Evolutionary conservation across 2,329 filamentous ascomycete genomes (phyloP).

Genomic region (Ophiostoma montium): DNA sequence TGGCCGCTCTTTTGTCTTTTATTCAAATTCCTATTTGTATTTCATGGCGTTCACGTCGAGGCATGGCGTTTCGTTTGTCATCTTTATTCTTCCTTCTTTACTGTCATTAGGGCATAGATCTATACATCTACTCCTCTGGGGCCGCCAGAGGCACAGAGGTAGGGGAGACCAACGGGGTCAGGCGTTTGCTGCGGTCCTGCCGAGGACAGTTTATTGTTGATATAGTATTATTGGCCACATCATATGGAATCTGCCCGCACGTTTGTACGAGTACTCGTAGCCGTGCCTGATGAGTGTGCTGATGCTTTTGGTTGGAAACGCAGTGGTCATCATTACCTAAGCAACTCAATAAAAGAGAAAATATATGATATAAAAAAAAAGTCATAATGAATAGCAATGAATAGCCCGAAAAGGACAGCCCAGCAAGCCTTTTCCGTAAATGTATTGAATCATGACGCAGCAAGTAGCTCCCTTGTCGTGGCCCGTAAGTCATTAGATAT

Average conservation of each 20-base stretch:
- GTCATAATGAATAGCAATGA: background rate
- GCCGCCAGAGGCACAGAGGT: slow-evolving; percentile 5
- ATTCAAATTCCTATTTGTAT: no score
- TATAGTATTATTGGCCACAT: background rate
- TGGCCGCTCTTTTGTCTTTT: background rate
- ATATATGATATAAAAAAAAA: background rate
- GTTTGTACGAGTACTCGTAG: no score
- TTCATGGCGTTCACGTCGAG: background rate
- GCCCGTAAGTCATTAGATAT: slow-evolving; percentile 3
- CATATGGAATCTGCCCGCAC: background rate
- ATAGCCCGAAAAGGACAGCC: background rate
- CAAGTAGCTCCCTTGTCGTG: background rate
- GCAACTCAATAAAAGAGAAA: no score
- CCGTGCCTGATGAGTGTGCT: no score
- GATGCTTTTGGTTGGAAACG: no score
- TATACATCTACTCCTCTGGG: slow-evolving; percentile 5
- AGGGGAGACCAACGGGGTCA: slow-evolving; percentile 1
- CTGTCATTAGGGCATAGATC: slow-evolving; percentile 8
- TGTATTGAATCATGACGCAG: background rate
- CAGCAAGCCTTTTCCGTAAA: background rate
- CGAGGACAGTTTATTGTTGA: background rate
- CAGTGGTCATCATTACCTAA: no score
- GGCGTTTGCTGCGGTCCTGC: slow-evolving; percentile 5
- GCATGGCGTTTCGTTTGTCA: background rate
- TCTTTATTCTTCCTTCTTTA: background rate